Evolutionary conservation across 331 rosid genomes (phyloP).

Genomic region (Phaseolus coccineus): DNA sequence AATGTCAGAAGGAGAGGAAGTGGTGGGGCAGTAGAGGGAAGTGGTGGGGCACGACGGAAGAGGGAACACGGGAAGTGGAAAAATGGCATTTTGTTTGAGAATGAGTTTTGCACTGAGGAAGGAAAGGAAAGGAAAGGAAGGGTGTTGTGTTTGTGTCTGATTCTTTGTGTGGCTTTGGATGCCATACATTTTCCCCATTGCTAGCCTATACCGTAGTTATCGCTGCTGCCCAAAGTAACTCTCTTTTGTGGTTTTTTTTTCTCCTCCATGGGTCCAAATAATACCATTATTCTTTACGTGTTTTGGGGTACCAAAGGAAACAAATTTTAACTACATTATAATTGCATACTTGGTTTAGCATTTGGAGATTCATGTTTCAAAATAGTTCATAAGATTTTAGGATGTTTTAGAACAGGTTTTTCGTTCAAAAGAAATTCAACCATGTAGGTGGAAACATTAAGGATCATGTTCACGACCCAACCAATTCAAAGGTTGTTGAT

Average conservation of each 20-base stretch:
- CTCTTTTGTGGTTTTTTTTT: constrained; percentile 19
- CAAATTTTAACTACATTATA: background rate
- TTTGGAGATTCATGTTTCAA: no score
- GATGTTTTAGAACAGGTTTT: background rate
- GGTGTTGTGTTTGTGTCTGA: constrained; percentile 41
- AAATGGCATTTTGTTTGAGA: constrained; percentile 47
- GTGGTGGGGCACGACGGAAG: constrained; percentile 54
- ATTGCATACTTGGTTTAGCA: no score
- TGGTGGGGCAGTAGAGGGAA: constrained; percentile 50
- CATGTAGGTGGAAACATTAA: background rate
- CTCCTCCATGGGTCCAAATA: constrained; percentile 1
- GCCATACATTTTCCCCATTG: constrained; percentile 63
- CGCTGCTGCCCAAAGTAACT: constrained; percentile 24
- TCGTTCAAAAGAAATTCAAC: background rate
- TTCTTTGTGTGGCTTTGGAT: constrained; percentile 47
- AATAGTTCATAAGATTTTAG: background rate
- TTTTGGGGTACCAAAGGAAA: background rate
- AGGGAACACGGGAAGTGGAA: constrained; percentile 34
- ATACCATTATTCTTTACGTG: background rate
- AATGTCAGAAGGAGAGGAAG: constrained; percentile 55
- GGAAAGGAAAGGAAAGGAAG: background rate
- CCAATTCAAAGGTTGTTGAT: background rate
- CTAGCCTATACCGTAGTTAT: constrained; percentile 61
- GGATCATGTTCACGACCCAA: background rate
- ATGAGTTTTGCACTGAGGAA: constrained; percentile 44